A percentile compares a stretch with the other conserved stretches of the same genome.
Conservation (phyloP, 2,329 filamentous ascomycete species). For the Fusarium tricinctum region DNA sequence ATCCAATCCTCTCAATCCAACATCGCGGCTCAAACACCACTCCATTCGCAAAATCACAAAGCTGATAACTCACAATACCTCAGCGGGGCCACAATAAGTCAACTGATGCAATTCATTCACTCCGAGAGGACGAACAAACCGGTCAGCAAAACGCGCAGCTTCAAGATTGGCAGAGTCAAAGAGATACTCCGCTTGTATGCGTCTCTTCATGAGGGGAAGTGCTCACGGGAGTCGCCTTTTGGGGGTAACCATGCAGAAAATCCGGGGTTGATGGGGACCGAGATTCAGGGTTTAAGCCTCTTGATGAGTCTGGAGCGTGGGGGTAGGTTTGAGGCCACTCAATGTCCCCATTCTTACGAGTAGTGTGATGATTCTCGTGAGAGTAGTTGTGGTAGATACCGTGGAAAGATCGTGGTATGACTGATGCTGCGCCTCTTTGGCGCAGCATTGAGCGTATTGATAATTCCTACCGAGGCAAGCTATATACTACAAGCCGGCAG, state of each 20-base stretch:
- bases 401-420: conserved; percentile 13
- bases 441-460: conserved; percentile 24
- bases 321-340: conserved; percentile 36
- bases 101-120: conserved; percentile 31
- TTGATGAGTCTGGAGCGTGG: conserved; percentile 35
- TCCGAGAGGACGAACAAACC: conserved; percentile 29
- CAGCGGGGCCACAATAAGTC: conserved; percentile 28
- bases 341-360: background rate
- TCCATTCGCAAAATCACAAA: conserved; percentile 7
- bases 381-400: conserved; percentile 19
- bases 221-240: conserved; percentile 36
- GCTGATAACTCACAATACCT: conserved; percentile 16
- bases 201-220: conserved; percentile 29
- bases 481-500: background rate
- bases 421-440: conserved; percentile 27
- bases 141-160: conserved; percentile 31
- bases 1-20: background rate
- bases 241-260: conserved; percentile 38
- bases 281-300: conserved; percentile 28
- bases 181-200: conserved; percentile 39
- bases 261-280: conserved; percentile 41
- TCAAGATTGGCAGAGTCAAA: conserved; percentile 39
- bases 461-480: background rate
- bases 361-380: conserved; percentile 3
- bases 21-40: conserved; percentile 10